A percentile compares a stretch with the other conserved stretches of the same genome.
Conservation (phyloP, 495 filamentous ascomycete species). For the Sordaria brevicollis region DNA sequence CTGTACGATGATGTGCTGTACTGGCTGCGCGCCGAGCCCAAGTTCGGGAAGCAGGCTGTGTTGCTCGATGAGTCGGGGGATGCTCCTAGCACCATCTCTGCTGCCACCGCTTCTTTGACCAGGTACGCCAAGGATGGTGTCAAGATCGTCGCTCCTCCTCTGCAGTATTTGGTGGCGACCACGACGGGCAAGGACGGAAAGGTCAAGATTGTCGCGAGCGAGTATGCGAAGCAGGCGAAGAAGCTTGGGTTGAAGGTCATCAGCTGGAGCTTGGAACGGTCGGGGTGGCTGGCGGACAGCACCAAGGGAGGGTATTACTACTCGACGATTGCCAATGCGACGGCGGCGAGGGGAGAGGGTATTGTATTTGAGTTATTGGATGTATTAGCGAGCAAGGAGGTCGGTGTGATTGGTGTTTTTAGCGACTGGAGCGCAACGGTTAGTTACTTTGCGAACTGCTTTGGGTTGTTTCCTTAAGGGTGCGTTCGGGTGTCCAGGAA, state of each 20-base stretch:
- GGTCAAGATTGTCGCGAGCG: constrained; percentile 33
- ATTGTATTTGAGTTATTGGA: constrained; percentile 49
- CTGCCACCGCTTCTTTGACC: constrained; percentile 38
- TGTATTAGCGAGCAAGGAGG: constrained; percentile 40
- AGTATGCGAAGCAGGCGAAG: constrained; percentile 38
- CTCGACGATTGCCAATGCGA: constrained; percentile 33
- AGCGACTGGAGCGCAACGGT: constrained; percentile 52
- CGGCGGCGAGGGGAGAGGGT: constrained; percentile 39
- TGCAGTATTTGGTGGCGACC: constrained; percentile 29
- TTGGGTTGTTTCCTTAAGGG: constrained; percentile 30
- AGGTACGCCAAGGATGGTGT: constrained; percentile 34
- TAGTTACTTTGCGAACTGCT: constrained; percentile 54
- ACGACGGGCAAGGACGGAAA: constrained; percentile 18
- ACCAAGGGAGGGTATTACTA: constrained; percentile 43
- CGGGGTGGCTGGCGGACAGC: constrained; percentile 40
- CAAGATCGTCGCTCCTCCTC: constrained; percentile 32
- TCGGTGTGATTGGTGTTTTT: constrained; percentile 46
- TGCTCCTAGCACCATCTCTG: constrained; percentile 27
- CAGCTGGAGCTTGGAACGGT: constrained; percentile 53
- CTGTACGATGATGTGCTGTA: constrained; percentile 48
- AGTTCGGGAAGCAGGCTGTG: constrained; percentile 46
- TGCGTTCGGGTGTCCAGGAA: too few relatives aligned
- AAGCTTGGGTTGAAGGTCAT: constrained; percentile 46
- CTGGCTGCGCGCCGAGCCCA: constrained; percentile 48
- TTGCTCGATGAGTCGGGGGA: constrained; percentile 49